Evolutionary conservation across 2,329 filamentous ascomycete genomes (phyloP).

Genomic region (Cladobotryum mycophilum): DNA sequence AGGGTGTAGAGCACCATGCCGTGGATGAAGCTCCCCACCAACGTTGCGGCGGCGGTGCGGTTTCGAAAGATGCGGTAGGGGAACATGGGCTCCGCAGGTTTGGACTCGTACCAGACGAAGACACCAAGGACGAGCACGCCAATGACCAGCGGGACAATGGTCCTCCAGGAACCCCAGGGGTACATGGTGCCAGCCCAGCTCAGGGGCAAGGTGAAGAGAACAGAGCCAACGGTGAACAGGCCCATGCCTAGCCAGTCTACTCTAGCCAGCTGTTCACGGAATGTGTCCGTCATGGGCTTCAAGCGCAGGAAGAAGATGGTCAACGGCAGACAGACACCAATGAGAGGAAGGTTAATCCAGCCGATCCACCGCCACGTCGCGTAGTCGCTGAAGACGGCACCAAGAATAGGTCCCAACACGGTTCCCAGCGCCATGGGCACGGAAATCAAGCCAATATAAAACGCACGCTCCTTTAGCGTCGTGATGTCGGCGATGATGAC

Average conservation of each 20-base stretch:
- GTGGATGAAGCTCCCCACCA: not conserved
- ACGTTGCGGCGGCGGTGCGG: not conserved
- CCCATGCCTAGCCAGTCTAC: constrained; percentile 30
- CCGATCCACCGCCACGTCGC: constrained; percentile 25
- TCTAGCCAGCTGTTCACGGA: constrained; percentile 14
- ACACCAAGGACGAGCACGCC: constrained; percentile 21
- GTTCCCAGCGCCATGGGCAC: constrained; percentile 15
- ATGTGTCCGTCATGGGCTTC: constrained; percentile 2
- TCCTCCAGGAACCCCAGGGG: constrained; percentile 27
- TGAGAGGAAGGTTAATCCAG: constrained; percentile 26
- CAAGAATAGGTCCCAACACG: constrained; percentile 19
- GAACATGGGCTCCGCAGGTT: constrained; percentile 22
- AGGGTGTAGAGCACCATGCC: not conserved
- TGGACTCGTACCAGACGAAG: constrained; percentile 25
- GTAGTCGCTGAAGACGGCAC: constrained; percentile 19
- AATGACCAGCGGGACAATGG: constrained; percentile 26
- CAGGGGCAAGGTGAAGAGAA: constrained; percentile 23
- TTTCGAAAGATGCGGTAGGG: constrained; percentile 24
- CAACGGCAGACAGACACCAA: constrained; percentile 17
- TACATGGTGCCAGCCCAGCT: constrained; percentile 29
- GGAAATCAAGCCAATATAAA: constrained; percentile 19
- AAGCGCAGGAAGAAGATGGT: constrained; percentile 19
- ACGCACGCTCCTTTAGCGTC: constrained; percentile 22
- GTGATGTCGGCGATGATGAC: constrained; percentile 25
- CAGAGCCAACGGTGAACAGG: constrained; percentile 20